Evolutionary conservation across 768 basidiomycete genomes (phyloP), one percentile per base, ranked within the genome.

Genomic region (Suillus americanus): DNA sequence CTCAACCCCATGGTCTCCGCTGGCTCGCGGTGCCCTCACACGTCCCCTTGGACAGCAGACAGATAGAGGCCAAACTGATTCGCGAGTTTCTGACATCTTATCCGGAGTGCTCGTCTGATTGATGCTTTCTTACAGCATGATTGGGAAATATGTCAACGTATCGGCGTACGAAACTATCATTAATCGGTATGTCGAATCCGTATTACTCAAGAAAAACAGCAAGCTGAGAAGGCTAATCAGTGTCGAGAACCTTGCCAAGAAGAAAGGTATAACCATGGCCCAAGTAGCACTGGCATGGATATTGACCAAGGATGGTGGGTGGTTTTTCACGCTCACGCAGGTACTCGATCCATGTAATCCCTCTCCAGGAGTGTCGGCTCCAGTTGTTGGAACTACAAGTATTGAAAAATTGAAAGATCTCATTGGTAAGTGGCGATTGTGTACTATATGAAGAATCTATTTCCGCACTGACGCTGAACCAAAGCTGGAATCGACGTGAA

Each of bases 1-100:
- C 1, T 70, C 75, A 35, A 81, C 82, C 59, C 81, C 81, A 3
- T 83, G 82, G 82, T 77, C 76, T 20, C 81, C 82, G 5, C 72
- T 81, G 16, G 78, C 73, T 16, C 74, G 78, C 28, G 79, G 80
- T 8, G 71, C 71, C 61, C 74, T 78, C 45, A 71, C 76, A 18
- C 72, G 79, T 33, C 76, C 80, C 14, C 53, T 74, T 43, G 70
- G 74, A 14, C 68, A 73, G 62, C 74, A 75, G 62, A 75, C 69
- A 7, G 64, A 64, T 14, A 71, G 73, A 38, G 70, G 60, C 2
- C 64, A 74, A 59, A 66, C 9, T 16, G 74, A 76, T 60, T 72
- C 72, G 75, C 67, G 63, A 62, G 54, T 55, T 10, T 5, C 48
- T 33, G 9, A 40, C 20, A 48, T 28, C 28, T 16, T 14, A 18